Base-by-base conservation (phyloP, 108 stramenopile genomes). In the Conticribra weissflogii region DNA sequence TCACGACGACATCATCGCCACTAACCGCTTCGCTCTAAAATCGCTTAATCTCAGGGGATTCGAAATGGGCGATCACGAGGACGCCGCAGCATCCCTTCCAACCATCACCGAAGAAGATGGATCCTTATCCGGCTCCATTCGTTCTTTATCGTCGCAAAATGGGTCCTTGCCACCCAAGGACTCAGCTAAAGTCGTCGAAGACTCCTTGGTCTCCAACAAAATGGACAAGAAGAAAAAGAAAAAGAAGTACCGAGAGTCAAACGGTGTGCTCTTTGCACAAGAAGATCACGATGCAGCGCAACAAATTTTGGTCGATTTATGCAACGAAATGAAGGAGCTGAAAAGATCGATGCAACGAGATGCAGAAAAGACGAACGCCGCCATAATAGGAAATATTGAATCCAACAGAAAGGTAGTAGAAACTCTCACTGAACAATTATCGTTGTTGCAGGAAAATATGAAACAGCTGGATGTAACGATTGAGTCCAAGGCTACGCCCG, bases 291-390 rank as follows among this genome's bases (percentile, higher is more conserved):
- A 79, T 44, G 53, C 70, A 4, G 70, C 78, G 15, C 78, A 79
- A 25, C 78, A 79, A 63, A 79, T 79, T 24, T 64, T 79, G 2
- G 45, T 79, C 23, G 78, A 79, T 45, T 41, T 79, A 12, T 79
- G 78, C 70, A 79, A 58, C 19, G 78, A 79, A 61, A 79, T 79
- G 78, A 79, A 79, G 48, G 70, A 64, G 5, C 59, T 79, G 32
- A 71, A 79, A 53, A 50, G 29, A 4, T 66, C 65, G 36, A 71
- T 79, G 50, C 25, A 50, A 33, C 31, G 58, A 19, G 52, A 56
- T 19, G 57, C 69, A 0, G 34, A 71, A 28, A 47, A 1, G 31
- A 51, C 78, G 19, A 66, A 27, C 28, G 44, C 55, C 0, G 21
- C 59, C 54, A 73, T 73, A 63, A 48, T 29, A 27, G 65, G 44